Percentiles rank a stretch among this genome's conserved stretches.
Conservation (phyloP, 805 yeast species). For the Candida pini region DNA sequence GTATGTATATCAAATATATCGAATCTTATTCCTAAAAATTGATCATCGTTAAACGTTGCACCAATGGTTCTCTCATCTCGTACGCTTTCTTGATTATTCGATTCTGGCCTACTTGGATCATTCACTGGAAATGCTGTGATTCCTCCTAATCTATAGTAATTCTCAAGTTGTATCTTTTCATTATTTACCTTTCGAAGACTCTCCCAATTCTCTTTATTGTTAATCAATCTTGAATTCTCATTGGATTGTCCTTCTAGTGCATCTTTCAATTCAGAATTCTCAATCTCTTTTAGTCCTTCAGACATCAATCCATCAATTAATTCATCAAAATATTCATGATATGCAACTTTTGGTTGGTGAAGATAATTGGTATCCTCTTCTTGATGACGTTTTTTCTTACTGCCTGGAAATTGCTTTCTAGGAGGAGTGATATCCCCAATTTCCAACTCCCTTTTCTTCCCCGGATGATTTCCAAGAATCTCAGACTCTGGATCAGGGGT, state of each 20-base stretch:
- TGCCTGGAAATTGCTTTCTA: not conserved
- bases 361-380: not conserved
- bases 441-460: conserved; percentile 3
- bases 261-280: conserved; percentile 3
- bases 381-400: not conserved
- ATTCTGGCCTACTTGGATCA: conserved; percentile 16
- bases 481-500: not conserved
- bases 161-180: conserved; percentile 35
- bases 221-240: not conserved
- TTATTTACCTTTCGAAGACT: conserved; percentile 19
- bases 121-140: conserved; percentile 48
- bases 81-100: not conserved
- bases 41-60: no score
- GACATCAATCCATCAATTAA: conserved; percentile 20
- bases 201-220: conserved; percentile 8
- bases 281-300: conserved; percentile 15
- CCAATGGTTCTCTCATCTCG: conserved; percentile 19
- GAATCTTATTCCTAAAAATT: conserved; percentile 44
- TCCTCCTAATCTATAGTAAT: conserved; percentile 43
- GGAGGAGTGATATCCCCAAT: conserved; percentile 2
- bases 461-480: not conserved
- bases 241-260: not conserved
- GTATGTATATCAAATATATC: conserved; percentile 33
- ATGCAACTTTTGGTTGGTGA: conserved; percentile 20
- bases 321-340: conserved; percentile 27